Percentiles rank a stretch among this genome's conserved stretches.
These are phyloP conservation scores for Hymenochaete sp. DNA, from an alignment of 1,284 basidiomycete species.

Conservation along the genomic window DNA sequence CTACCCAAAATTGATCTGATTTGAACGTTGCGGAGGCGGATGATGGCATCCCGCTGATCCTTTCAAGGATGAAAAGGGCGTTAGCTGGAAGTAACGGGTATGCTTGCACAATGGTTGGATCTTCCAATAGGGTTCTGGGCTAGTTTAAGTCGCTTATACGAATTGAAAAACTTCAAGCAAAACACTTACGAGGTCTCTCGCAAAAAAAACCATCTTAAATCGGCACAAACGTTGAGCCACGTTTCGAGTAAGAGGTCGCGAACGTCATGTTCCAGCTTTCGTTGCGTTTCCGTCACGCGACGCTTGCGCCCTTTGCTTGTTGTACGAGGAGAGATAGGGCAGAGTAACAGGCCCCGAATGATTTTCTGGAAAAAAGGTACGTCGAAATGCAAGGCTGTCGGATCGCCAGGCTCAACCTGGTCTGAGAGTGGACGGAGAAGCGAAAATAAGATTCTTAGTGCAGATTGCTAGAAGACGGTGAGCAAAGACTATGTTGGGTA, in stretches of 20 bases:
- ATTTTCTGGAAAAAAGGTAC: conserved; percentile 61
- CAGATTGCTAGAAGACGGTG: conserved; percentile 47
- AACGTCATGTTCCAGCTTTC: conserved; percentile 48
- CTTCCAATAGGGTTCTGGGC: conserved; percentile 22
- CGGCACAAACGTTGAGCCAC: conserved; percentile 78
- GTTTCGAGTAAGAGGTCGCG: conserved; percentile 55
- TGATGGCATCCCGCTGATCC: conserved; percentile 77
- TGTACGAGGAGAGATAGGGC: conserved; percentile 44
- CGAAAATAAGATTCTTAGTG: conserved; percentile 74
- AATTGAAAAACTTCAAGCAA: conserved; percentile 2
- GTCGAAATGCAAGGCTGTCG: conserved; percentile 44
- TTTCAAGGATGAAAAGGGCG: conserved; percentile 69
- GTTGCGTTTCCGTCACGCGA: conserved; percentile 8
- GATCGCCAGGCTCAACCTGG: conserved; percentile 23
- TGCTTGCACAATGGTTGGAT: conserved; percentile 20
- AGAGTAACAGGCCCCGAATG: conserved; percentile 49
- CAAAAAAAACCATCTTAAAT: conserved; percentile 90
- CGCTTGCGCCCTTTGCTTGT: conserved; percentile 19
- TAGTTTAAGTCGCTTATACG: conserved; percentile 3
- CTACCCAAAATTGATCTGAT: conserved; percentile 62
- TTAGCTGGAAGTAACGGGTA: conserved; percentile 46
- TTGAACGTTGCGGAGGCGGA: neutral
- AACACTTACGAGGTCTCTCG: conserved; percentile 66
- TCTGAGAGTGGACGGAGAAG: conserved; percentile 70
- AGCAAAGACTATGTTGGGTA: neutral